A percentile compares a stretch with the other conserved stretches of the same genome.
phyloP scores from a whole-genome alignment of 495 filamentous ascomycete species.

The Halenospora varia region DNA sequence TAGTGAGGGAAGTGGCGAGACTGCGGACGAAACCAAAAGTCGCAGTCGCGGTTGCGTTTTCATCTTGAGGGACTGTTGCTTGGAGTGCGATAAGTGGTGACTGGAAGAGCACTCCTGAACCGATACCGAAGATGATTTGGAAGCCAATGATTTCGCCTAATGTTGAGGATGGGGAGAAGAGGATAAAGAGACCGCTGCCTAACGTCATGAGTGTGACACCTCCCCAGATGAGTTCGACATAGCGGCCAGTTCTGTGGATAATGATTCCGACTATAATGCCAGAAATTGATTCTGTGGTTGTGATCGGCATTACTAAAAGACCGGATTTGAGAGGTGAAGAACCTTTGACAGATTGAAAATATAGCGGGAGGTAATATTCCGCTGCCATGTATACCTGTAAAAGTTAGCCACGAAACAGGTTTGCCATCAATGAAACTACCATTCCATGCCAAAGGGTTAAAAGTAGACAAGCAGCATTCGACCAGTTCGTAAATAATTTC shows the following conservation, averaged over 20 bases:
- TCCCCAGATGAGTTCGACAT: constrained; percentile 49
- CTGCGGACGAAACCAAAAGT: constrained; percentile 61
- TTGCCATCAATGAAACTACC: no score
- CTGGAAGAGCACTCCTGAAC: constrained; percentile 54
- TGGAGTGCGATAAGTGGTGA: constrained; percentile 75
- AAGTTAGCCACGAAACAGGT: neutral
- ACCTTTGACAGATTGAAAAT: constrained; percentile 70
- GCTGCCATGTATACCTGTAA: neutral
- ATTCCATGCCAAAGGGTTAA: constrained; percentile 56
- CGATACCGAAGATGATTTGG: constrained; percentile 45
- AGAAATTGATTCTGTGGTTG: constrained; percentile 43
- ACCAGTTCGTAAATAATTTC: constrained; percentile 52
- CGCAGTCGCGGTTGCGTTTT: constrained; percentile 63
- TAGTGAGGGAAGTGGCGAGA: constrained; percentile 55
- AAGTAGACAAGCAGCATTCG: constrained; percentile 48
- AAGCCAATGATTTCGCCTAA: constrained; percentile 50
- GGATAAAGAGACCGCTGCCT: constrained; percentile 52
- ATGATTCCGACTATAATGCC: constrained; percentile 46
- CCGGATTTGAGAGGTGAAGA: constrained; percentile 58
- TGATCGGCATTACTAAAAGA: constrained; percentile 60
- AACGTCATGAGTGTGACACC: constrained; percentile 48
- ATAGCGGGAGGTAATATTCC: constrained; percentile 70
- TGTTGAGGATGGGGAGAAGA: constrained; percentile 37
- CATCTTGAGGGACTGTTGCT: constrained; percentile 50
- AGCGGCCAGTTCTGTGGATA: constrained; percentile 59